Percentiles rank a stretch among this genome's conserved stretches.
Conservation (phyloP, 1,139 yeast genomes). For the Geotrichum macrosporum region DNA sequence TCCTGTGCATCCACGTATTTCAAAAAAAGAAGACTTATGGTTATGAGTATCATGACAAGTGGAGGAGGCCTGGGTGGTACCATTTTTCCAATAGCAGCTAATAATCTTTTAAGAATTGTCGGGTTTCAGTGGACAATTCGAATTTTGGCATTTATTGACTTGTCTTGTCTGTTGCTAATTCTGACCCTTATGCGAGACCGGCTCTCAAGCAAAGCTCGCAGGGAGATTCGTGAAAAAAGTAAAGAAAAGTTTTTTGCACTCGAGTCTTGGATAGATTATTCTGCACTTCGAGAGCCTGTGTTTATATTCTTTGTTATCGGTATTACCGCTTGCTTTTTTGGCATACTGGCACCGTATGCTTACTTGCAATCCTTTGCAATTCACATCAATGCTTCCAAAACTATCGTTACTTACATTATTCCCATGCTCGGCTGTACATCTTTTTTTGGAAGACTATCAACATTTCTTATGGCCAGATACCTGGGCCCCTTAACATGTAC, state of each 20-base stretch:
- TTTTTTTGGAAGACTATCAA: constrained; percentile 11
- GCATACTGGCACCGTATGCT: constrained; percentile 12
- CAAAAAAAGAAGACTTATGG: constrained; percentile 48
- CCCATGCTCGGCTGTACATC: constrained; percentile 9
- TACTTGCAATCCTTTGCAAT: constrained; percentile 16
- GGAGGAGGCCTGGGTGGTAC: constrained; percentile 62
- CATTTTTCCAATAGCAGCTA: constrained; percentile 42
- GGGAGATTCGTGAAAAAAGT: not conserved
- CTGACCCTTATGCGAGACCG: constrained; percentile 7
- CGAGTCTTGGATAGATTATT: constrained; percentile 12
- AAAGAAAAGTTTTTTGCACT: constrained; percentile 6
- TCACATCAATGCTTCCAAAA: not conserved
- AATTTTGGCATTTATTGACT: constrained; percentile 31
- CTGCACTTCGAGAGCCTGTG: constrained; percentile 15
- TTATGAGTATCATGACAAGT: constrained; percentile 51
- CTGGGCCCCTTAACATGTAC: constrained; percentile 15
- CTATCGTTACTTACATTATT: constrained; percentile 7
- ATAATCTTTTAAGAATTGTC: constrained; percentile 37
- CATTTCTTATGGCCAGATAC: constrained; percentile 8
- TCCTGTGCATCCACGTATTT: constrained; percentile 34
- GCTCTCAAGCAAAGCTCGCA: constrained; percentile 7
- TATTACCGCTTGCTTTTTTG: constrained; percentile 10
- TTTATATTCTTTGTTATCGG: constrained; percentile 16
- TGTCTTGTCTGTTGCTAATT: constrained; percentile 1
- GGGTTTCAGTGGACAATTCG: constrained; percentile 51